These are phyloP conservation scores for Acorus calamus DNA, from an alignment of 106 monocot species.

Conservation along the genomic window DNA sequence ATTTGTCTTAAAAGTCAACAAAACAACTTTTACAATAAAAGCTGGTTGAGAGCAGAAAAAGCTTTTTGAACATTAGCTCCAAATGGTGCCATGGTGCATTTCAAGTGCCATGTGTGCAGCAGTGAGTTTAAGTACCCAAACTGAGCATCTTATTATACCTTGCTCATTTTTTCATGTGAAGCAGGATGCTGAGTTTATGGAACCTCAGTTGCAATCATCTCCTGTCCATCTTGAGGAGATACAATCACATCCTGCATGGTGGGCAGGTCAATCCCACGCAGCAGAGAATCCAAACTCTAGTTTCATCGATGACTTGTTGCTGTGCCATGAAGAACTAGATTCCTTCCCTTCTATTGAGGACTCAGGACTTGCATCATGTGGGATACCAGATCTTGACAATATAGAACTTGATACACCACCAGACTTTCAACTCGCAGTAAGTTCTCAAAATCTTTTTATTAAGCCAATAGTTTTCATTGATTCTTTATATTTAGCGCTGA, in stretches of 20 bases:
- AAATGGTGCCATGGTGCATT: neutral
- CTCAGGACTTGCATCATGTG: slow-evolving; percentile 9
- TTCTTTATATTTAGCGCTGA: neutral
- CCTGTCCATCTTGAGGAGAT: slow-evolving; percentile 14
- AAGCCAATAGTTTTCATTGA: neutral
- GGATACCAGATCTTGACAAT: slow-evolving; percentile 43
- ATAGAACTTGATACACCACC: slow-evolving; percentile 44
- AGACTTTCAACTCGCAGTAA: slow-evolving; percentile 65
- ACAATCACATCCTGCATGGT: slow-evolving; percentile 10
- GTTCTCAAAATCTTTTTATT: neutral
- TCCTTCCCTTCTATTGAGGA: slow-evolving; percentile 24
- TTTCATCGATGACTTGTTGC: slow-evolving; percentile 34
- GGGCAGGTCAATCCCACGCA: slow-evolving; percentile 55
- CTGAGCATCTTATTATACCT: neutral
- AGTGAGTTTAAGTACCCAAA: too few species aligned
- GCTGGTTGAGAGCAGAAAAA: too few species aligned
- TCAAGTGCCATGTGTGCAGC: too few species aligned
- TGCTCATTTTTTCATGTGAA: slow-evolving; percentile 4
- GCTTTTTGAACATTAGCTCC: too few species aligned
- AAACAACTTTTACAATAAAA: too few species aligned
- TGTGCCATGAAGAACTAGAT: slow-evolving; percentile 73
- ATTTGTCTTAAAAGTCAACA: too few species aligned
- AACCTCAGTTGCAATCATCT: slow-evolving; percentile 1
- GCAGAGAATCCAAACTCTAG: slow-evolving; percentile 22
- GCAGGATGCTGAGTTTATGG: slow-evolving; percentile 3